Percentiles rank a stretch among this genome's conserved stretches.
Conservation (phyloP, 148 eudicot species). For the Camellia granthamiana region DNA sequence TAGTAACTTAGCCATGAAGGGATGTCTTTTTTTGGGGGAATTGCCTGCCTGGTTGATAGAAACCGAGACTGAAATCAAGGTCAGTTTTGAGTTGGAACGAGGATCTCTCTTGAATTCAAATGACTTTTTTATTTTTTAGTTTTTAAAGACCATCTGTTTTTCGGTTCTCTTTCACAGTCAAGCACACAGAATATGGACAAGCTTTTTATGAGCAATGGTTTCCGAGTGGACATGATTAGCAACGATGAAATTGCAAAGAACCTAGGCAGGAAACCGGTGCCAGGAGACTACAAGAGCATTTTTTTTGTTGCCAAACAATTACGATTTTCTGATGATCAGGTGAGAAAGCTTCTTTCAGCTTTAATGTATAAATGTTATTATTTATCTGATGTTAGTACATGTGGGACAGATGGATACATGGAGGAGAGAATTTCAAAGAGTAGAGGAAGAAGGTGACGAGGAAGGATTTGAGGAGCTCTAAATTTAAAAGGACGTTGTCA, state of each 20-base stretch:
- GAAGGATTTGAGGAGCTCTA: conserved; percentile 92
- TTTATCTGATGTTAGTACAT: background rate
- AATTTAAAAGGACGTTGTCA: background rate
- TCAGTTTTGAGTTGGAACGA: conserved; percentile 26
- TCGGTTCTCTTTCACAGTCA: conserved; percentile 29
- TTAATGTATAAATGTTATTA: background rate
- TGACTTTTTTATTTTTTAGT: background rate
- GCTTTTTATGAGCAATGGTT: conserved; percentile 69
- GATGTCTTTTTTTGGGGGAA: conserved; percentile 72
- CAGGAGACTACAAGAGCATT: conserved; percentile 27
- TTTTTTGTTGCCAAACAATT: conserved; percentile 76
- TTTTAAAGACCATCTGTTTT: background rate
- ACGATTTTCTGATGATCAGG: conserved; percentile 92
- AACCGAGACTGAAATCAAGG: conserved; percentile 46
- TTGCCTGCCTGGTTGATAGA: conserved; percentile 56
- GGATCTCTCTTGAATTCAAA: background rate
- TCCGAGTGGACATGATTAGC: conserved; percentile 47
- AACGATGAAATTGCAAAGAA: conserved; percentile 47
- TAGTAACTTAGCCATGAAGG: conserved; percentile 71
- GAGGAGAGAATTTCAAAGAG: conserved; percentile 79
- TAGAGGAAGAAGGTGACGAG: conserved; percentile 87
- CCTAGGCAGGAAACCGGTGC: conserved; percentile 31
- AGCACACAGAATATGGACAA: conserved; percentile 54
- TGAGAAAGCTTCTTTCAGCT: conserved; percentile 16
- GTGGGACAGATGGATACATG: conserved; percentile 75